A percentile compares a stretch with the other conserved stretches of the same genome.
These are phyloP conservation scores for Mariannaea sp. DNA, from an alignment of 2,329 filamentous ascomycete species.

Conservation along the genomic window DNA sequence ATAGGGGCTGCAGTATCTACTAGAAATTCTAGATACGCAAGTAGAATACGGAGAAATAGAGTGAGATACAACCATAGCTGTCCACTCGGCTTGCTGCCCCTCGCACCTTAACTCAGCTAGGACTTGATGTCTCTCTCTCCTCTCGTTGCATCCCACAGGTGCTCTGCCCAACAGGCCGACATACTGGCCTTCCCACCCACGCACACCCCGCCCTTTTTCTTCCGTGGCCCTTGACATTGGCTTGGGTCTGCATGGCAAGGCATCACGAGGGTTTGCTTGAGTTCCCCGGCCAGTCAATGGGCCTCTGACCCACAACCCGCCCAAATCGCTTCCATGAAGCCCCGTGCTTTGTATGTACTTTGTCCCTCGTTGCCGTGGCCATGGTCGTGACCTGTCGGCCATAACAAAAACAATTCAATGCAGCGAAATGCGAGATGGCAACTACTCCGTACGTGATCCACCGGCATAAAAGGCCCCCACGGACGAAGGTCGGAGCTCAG, in stretches of 20 bases:
- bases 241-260: slow-evolving; percentile 12
- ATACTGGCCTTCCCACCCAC: slow-evolving; percentile 14
- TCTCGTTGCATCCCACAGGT: slow-evolving; percentile 10
- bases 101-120: slow-evolving; percentile 5
- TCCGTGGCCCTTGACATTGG: slow-evolving; percentile 6
- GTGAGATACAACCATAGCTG: too few relatives aligned
- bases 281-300: slow-evolving; percentile 10
- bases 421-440: slow-evolving; percentile 4
- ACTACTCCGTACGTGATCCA: slow-evolving; percentile 5
- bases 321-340: neutral
- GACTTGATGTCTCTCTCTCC: slow-evolving; percentile 13
- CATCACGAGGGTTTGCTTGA: slow-evolving; percentile 19
- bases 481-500: too few relatives aligned
- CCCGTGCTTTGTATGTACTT: neutral
- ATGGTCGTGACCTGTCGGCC: neutral
- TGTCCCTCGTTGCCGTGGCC: slow-evolving; percentile 17
- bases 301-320: slow-evolving; percentile 7
- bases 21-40: too few relatives aligned
- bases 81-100: slow-evolving; percentile 9
- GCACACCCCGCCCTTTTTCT: slow-evolving; percentile 13
- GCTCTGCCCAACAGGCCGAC: slow-evolving; percentile 7
- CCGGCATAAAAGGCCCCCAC: neutral
- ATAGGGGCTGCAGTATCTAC: slow-evolving; percentile 2
- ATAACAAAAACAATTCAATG: slow-evolving; percentile 13
- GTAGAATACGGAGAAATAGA: too few relatives aligned